A percentile compares a stretch with the other conserved stretches of the same genome.
phyloP scores from a whole-genome alignment of 2,329 filamentous ascomycete species.

The Neofusicoccum sp. region DNA sequence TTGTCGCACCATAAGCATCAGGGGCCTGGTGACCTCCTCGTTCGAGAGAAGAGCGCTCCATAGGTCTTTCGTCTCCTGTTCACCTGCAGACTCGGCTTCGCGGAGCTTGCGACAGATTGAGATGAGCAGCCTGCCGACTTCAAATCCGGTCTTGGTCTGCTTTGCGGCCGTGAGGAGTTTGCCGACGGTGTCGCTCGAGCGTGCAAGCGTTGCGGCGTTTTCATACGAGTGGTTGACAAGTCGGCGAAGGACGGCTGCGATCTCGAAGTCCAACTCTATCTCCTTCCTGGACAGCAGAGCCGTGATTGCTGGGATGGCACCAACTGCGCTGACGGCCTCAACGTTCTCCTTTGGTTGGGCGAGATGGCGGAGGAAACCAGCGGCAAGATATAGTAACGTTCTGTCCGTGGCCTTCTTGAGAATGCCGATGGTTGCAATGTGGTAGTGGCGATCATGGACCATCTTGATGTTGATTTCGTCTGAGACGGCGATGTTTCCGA shows the following conservation, averaged over 20 bases:
- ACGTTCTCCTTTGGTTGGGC: constrained; percentile 37
- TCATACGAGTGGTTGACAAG: constrained; percentile 31
- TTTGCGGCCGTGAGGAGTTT: neutral
- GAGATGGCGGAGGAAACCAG: constrained; percentile 41
- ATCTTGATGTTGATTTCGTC: constrained; percentile 38
- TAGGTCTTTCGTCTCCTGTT: neutral
- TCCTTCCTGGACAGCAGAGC: neutral
- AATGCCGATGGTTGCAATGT: constrained; percentile 33
- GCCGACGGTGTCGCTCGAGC: neutral
- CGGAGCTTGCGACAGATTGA: constrained; percentile 10
- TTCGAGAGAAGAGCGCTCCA: constrained; percentile 6
- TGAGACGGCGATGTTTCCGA: constrained; percentile 43
- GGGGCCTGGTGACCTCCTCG: constrained; percentile 1
- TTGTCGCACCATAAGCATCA: constrained; percentile 19
- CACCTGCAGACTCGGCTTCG: neutral
- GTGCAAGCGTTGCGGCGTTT: neutral
- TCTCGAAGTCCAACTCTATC: constrained; percentile 39
- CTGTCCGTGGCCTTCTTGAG: constrained; percentile 31
- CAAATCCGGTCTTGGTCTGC: constrained; percentile 19
- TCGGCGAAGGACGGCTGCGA: constrained; percentile 46
- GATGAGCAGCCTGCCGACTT: constrained; percentile 20
- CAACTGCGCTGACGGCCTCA: neutral
- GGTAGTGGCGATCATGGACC: constrained; percentile 37
- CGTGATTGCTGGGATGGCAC: neutral
- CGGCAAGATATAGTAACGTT: constrained; percentile 38